Conservation (phyloP, 2,329 filamentous ascomycete species). For the Pyrenochaeta sp. region DNA sequence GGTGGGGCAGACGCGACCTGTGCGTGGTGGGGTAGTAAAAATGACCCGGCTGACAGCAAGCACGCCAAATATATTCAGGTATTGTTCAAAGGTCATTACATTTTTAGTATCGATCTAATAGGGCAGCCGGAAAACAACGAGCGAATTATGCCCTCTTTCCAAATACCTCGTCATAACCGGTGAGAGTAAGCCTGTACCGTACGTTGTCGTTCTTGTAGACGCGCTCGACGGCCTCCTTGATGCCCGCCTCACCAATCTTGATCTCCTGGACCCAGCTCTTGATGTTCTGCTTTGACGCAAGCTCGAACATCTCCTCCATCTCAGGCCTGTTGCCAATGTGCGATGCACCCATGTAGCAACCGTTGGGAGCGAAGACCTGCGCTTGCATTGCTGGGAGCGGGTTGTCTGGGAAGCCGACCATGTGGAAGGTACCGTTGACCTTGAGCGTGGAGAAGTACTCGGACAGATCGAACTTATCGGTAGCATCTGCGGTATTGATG, state of each 20-base stretch:
- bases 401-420: slow-evolving; percentile 80
- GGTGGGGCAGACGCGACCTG: slow-evolving; percentile 15
- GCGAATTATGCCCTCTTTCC: slow-evolving; percentile 53
- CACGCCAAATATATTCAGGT: not conserved
- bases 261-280: slow-evolving; percentile 70
- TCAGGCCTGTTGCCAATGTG: slow-evolving; percentile 61
- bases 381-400: slow-evolving; percentile 75
- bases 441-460: slow-evolving; percentile 82
- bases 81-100: slow-evolving; percentile 2
- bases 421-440: slow-evolving; percentile 82
- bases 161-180: slow-evolving; percentile 73
- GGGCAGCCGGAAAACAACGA: not conserved
- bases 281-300: slow-evolving; percentile 61
- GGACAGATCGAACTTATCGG: slow-evolving; percentile 71
- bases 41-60: slow-evolving; percentile 5
- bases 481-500: slow-evolving; percentile 76
- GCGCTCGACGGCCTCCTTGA: slow-evolving; percentile 73
- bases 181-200: slow-evolving; percentile 75
- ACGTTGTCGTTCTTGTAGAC: slow-evolving; percentile 74
- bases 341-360: slow-evolving; percentile 62
- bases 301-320: slow-evolving; percentile 61
- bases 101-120: not conserved
- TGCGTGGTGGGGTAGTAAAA: slow-evolving; percentile 14
- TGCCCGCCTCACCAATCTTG: slow-evolving; percentile 74
- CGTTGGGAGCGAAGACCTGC: slow-evolving; percentile 78